A percentile compares a stretch with the other conserved stretches of the same genome.
Evolutionary conservation across 2,329 filamentous ascomycete genomes (phyloP).

Genomic region (Fusarium pseudoanthophilum): DNA sequence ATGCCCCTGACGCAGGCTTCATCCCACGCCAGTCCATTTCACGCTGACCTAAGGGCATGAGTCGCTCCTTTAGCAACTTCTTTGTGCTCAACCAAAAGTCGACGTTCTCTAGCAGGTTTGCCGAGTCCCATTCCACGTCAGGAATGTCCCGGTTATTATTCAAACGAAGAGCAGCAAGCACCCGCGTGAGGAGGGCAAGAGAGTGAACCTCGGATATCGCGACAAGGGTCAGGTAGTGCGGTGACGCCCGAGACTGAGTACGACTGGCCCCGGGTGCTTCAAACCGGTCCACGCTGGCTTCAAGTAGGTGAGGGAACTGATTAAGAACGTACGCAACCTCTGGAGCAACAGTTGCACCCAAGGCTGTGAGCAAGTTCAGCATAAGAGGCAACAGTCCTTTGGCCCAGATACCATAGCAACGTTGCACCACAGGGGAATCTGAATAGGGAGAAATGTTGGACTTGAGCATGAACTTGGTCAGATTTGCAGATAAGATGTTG

Average conservation of each 20-base stretch:
- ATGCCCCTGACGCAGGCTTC: conserved; percentile 51
- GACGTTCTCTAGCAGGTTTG: conserved; percentile 79
- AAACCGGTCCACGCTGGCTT: conserved; percentile 77
- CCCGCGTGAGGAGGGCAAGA: conserved; percentile 77
- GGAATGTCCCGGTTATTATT: conserved; percentile 78
- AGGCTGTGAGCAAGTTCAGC: conserved; percentile 84
- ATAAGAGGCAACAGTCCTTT: conserved; percentile 88
- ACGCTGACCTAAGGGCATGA: conserved; percentile 77
- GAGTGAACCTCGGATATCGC: conserved; percentile 82
- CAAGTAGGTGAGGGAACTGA: conserved; percentile 83
- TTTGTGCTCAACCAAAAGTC: conserved; percentile 81
- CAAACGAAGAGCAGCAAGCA: conserved; percentile 73
- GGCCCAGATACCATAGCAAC: conserved; percentile 90
- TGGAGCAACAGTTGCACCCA: conserved; percentile 82
- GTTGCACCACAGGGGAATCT: conserved; percentile 71
- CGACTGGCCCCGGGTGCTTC: conserved; percentile 68
- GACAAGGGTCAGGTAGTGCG: conserved; percentile 76
- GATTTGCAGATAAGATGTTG: conserved; percentile 80
- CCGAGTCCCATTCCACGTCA: conserved; percentile 78
- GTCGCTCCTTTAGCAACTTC: conserved; percentile 74
- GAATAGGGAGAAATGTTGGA: conserved; percentile 81
- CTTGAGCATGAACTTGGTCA: conserved; percentile 81
- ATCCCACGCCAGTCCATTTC: conserved; percentile 72
- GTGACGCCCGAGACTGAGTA: conserved; percentile 59
- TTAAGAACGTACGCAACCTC: conserved; percentile 91